Base-by-base conservation (phyloP, 805 yeast genomes). In the Wickerhamomyces ciferrii region DNA sequence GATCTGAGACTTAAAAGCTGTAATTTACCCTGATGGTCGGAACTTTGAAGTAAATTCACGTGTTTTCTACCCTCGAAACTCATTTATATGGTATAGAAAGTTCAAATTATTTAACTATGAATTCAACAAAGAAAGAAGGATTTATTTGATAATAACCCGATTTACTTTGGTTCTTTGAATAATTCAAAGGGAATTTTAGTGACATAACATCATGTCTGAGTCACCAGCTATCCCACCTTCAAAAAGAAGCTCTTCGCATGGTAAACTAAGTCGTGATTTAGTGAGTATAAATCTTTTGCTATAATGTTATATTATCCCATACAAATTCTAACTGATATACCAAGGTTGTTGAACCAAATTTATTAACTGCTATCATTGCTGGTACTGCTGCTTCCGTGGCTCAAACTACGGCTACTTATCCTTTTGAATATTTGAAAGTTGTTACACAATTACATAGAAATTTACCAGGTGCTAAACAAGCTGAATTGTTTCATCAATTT, bases 351-450 rank as follows among this genome's bases (percentile, higher is more conserved):
- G 44, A 63, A 54, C 62, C 76, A 15, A 77, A 71, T 45, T 63
- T 81, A 27, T 60, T 81, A 23, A 78, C 84, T 3, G 85, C 87
- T 0, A 67, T 79, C 51, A 68, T 78, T 9, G 75, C 83, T 2
- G 86, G 85, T 24, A 70, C 79, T 19, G 72, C 79, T 1, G 84
- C 91, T 0, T 84, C 86, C 0, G 71, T 82, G 1, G 73, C 76
- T 1, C 79, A 84, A 29, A 79, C 88, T 0, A 75, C 83, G 0
- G 50, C 82, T 23, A 78, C 87, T 0, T 84, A 83, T 55, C 92
- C 94, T 0, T 77, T 85, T 51, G 94, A 85, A 56, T 83, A 75
- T 53, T 62, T 81, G 43, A 85, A 85, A 60, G 82, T 88, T 0
- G 78, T 78, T 18, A 66, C 76, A 25, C 92, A 85, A 56, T 66